Base-by-base conservation (phyloP, 2,329 filamentous ascomycete species). In the Cercospora beticola region DNA sequence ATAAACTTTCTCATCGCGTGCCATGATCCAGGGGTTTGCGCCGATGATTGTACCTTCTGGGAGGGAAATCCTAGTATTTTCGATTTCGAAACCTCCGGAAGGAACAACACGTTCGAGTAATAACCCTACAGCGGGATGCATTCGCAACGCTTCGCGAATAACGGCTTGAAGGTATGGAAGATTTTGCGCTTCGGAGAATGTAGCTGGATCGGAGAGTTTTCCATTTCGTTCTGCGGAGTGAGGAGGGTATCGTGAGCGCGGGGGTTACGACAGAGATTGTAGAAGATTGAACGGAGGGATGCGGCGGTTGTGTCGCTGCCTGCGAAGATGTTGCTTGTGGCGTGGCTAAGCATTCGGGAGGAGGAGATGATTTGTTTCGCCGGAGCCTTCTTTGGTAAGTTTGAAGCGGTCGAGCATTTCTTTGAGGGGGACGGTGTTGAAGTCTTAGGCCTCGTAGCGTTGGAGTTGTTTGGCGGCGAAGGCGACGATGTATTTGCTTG, bases 71-170 rank as follows among this genome's bases (percentile, higher is more conserved):
- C 78, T 76, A 67, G 16, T 43, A 43, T 8, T 8, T 43, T 76
- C 77, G 49, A 83, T 76, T 18, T 74, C 73, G 7, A 76, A 71
- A 6, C 82, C 82, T 9, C 77, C 78, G 5, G 74, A 63, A 2
- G 82, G 82, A 0, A 78, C 77, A 1, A 81, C 75, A 8, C 82
- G 75, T n/a, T 79, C 79, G 3, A 84, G 72, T 5, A 74, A 75
- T 52, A 80, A 74, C 0, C 82, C 82, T 0, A 81, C 78, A 0
- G 82, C 79, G 5, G 82, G 82, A 70, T 83, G 81, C 80, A 71
- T 81, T 76, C 83, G 77, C 4, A 83, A 71, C 0, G 81, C 76
- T 70, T 84, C 82, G 64, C 82, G 79, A 70, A 84, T 81, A 16
- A 82, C 77, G 14, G 81, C 81, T 64, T 81, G 78, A 3, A 83